phyloP scores from a whole-genome alignment of 2,329 filamentous ascomycete species.

The Ophiocordyceps polyrhachis-furcata region DNA sequence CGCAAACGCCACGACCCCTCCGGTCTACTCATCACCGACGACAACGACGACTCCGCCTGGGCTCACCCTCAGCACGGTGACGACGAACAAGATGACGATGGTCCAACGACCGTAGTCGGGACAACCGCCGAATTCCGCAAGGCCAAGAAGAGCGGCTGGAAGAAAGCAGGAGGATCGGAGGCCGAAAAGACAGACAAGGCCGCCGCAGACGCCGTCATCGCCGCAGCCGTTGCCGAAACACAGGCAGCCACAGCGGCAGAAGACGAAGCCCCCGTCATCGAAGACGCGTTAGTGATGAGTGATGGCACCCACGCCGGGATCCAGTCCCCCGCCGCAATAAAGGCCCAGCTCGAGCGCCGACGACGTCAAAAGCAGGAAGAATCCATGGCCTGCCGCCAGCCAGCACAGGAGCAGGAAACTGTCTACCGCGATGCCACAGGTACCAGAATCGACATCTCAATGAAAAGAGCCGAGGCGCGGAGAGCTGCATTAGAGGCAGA shows the following conservation, averaged over 20 bases:
- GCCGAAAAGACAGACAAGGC: conserved; percentile 24
- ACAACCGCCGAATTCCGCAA: conserved; percentile 47
- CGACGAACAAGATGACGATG: conserved; percentile 35
- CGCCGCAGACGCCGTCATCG: conserved; percentile 59
- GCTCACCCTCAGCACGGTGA: conserved; percentile 19
- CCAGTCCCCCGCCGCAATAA: conserved; percentile 66
- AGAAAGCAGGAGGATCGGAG: conserved; percentile 29
- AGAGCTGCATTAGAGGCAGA: conserved; percentile 45
- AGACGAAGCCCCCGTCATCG: conserved; percentile 30
- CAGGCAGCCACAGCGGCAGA: conserved; percentile 28
- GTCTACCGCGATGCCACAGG: conserved; percentile 93
- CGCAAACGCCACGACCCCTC: conserved; percentile 39
- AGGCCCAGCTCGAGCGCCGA: conserved; percentile 46
- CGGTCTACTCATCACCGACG: conserved; percentile 46
- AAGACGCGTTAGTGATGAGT: conserved; percentile 49
- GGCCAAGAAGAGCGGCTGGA: conserved; percentile 67
- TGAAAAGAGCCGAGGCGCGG: conserved; percentile 78
- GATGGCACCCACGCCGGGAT: conserved; percentile 76
- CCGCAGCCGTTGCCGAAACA: conserved; percentile 49
- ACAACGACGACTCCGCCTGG: conserved; percentile 43
- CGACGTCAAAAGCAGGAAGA: conserved; percentile 42
- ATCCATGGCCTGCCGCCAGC: conserved; percentile 25
- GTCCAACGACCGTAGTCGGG: conserved; percentile 27
- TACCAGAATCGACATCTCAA: conserved; percentile 78
- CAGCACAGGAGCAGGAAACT: conserved; percentile 48